Evolutionary conservation across 129 eudicot species (phyloP).

Genomic region (Artemisia argyi): DNA sequence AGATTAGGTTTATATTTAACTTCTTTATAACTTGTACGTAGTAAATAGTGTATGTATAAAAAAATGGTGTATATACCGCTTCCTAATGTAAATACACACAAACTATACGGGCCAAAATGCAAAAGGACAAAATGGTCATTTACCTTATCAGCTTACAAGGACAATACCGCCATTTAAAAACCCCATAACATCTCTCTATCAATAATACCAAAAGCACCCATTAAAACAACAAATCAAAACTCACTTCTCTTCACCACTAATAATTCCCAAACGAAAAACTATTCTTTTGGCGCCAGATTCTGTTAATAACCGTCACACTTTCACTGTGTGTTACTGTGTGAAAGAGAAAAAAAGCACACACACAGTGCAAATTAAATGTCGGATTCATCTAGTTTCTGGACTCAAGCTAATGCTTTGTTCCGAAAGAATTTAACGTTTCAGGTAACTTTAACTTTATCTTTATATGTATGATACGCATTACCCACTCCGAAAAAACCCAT

Average conservation of each 20-base stretch:
- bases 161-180: conserved; percentile 15
- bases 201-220: conserved; percentile 25
- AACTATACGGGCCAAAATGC: too few species aligned
- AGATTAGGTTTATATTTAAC: too few species aligned
- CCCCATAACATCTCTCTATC: not conserved
- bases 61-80: too few species aligned
- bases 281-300: conserved; percentile 40
- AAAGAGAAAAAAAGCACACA: conserved; percentile 17
- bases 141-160: not conserved
- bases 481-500: too few species aligned
- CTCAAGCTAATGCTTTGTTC: conserved; percentile 83
- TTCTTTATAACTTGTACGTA: too few species aligned
- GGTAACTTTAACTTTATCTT: conserved; percentile 29
- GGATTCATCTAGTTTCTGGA: conserved; percentile 57
- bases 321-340: not conserved
- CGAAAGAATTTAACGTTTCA: conserved; percentile 79
- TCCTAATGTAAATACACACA: too few species aligned
- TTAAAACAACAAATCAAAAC: conserved; percentile 16
- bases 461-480: too few species aligned
- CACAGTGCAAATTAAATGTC: conserved; percentile 49
- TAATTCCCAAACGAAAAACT: not conserved
- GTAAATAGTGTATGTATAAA: too few species aligned
- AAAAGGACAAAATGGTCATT: too few species aligned
- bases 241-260: conserved; percentile 1
- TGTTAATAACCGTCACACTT: conserved; percentile 31